A percentile compares a stretch with the other conserved stretches of the same genome.
phyloP scores from a whole-genome alignment of 177 flowering plant genomes.

The Vitis hybrid region DNA sequence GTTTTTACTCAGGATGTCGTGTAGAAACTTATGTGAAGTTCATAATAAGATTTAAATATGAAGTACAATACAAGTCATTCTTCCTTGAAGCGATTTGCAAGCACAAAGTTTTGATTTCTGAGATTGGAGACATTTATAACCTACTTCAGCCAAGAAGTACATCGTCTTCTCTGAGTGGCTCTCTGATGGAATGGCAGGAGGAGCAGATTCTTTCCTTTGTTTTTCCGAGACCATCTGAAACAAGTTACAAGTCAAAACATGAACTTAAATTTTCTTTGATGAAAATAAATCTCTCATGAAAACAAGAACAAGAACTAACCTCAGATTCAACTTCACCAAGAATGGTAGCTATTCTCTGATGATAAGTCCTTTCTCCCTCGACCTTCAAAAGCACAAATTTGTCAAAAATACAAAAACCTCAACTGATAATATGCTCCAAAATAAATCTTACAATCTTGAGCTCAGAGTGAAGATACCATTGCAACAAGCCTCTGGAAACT shows the following conservation, averaged over 20 bases:
- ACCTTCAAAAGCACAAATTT: slow-evolving; percentile 48
- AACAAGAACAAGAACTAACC: slow-evolving; percentile 41
- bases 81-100: background rate
- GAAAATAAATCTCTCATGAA: background rate
- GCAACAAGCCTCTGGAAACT: slow-evolving; percentile 90
- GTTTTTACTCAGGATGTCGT: background rate
- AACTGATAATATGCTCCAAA: background rate
- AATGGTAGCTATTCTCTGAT: slow-evolving; percentile 76
- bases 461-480: slow-evolving; percentile 46
- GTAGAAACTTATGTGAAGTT: background rate
- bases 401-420: background rate
- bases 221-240: slow-evolving; percentile 86
- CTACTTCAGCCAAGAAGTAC: slow-evolving; percentile 91
- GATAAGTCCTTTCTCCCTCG: slow-evolving; percentile 83
- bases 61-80: background rate
- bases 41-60: background rate
- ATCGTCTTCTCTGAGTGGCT: slow-evolving; percentile 52
- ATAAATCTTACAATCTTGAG: background rate
- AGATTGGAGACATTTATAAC: slow-evolving; percentile 8
- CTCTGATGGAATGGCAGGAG: slow-evolving; percentile 57
- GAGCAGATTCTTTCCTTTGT: slow-evolving; percentile 88
- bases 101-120: no score
- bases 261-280: slow-evolving; percentile 6
- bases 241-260: slow-evolving; percentile 7
- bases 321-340: slow-evolving; percentile 82